Evolutionary conservation across 805 yeast species (phyloP).

Genomic region (Kodamaea nitidulidarum): DNA sequence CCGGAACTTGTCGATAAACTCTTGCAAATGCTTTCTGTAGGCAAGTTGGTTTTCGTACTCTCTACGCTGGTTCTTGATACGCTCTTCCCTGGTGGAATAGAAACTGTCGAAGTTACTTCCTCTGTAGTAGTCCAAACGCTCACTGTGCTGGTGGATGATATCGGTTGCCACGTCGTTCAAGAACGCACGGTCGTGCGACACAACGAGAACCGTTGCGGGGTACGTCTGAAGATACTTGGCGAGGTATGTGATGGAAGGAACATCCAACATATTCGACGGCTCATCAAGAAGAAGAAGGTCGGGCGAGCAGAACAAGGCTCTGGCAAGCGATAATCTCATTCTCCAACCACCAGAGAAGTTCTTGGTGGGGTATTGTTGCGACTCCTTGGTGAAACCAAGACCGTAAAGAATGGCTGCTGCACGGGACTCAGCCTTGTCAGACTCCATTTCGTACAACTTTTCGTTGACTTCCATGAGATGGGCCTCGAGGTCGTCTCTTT

Average conservation of each 20-base stretch:
- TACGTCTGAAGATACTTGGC: constrained; percentile 87
- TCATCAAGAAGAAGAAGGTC: constrained; percentile 91
- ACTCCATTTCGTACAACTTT: constrained; percentile 87
- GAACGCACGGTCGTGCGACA: constrained; percentile 96
- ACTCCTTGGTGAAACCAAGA: constrained; percentile 85
- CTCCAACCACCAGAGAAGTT: constrained; percentile 99
- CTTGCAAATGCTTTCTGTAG: constrained; percentile 86
- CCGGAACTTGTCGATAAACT: constrained; percentile 91
- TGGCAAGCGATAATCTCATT: constrained; percentile 96
- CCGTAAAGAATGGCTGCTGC: constrained; percentile 94
- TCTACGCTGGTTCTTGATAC: constrained; percentile 85
- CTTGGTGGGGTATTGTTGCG: constrained; percentile 81
- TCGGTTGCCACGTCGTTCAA: constrained; percentile 98
- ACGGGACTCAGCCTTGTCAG: constrained; percentile 95
- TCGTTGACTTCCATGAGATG: constrained; percentile 77
- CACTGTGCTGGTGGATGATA: constrained; percentile 96
- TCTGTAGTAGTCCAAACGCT: constrained; percentile 90
- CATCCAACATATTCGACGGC: constrained; percentile 99
- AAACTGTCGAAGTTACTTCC: constrained; percentile 92
- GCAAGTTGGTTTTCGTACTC: constrained; percentile 99
- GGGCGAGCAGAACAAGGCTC: constrained; percentile 96
- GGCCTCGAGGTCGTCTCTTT: constrained; percentile 78
- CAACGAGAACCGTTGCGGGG: constrained; percentile 89
- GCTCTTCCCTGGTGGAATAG: constrained; percentile 90
- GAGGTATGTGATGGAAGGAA: constrained; percentile 92